Conservation (phyloP, 148 eudicot genomes). For the Amaranthus palmeri region DNA sequence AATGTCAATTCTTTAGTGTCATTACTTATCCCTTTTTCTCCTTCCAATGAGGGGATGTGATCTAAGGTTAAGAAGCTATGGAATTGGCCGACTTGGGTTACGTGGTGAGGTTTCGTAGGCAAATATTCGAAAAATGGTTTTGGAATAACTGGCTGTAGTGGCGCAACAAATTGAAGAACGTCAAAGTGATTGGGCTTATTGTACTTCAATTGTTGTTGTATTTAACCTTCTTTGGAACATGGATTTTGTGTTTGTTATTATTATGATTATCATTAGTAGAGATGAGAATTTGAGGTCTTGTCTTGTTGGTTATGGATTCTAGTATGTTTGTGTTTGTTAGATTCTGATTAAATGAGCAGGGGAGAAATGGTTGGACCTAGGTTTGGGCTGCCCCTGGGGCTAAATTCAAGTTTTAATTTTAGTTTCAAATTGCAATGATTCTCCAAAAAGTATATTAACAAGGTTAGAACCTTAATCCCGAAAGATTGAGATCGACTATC, state of each 20-base stretch:
- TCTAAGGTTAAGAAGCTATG: not conserved
- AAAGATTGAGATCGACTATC: too few species aligned
- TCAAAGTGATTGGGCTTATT: slow-evolving; percentile 3
- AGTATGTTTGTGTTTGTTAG: not conserved
- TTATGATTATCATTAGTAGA: slow-evolving; percentile 1
- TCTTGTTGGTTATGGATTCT: slow-evolving; percentile 13
- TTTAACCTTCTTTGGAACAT: slow-evolving; percentile 19
- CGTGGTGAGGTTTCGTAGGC: slow-evolving; percentile 17
- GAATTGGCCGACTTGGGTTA: slow-evolving; percentile 1
- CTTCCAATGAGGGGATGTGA: not conserved
- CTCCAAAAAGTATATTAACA: too few species aligned
- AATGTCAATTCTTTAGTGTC: not conserved
- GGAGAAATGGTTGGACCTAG: too few species aligned
- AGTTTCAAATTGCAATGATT: too few species aligned
- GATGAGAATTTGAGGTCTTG: slow-evolving; percentile 15
- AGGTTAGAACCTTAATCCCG: too few species aligned
- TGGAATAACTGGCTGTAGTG: slow-evolving; percentile 16
- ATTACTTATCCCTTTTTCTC: not conserved
- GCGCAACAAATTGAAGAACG: slow-evolving; percentile 18
- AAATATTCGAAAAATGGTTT: slow-evolving; percentile 6
- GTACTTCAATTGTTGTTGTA: slow-evolving; percentile 4
- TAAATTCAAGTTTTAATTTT: too few species aligned
- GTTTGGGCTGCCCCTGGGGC: too few species aligned
- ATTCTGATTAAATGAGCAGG: too few species aligned
- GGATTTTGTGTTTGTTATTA: not conserved